Conservation (phyloP, 2,329 filamentous ascomycete species). For the Diplodia intermedia region DNA sequence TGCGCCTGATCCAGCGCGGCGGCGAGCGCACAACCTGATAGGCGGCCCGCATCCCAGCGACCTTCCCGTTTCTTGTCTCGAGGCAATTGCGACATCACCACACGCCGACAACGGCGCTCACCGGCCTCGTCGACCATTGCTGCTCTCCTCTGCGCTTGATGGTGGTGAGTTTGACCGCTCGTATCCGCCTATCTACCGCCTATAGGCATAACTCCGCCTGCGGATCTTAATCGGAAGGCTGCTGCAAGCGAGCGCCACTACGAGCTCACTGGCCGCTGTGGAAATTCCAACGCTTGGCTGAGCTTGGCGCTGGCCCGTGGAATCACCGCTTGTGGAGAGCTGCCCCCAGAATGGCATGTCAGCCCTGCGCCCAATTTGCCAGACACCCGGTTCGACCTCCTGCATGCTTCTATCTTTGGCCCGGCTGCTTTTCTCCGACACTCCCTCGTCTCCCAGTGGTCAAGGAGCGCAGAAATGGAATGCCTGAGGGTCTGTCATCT, state of each 20-base stretch:
- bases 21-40: slow-evolving; percentile 21
- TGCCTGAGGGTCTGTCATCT: background rate
- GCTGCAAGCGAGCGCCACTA: slow-evolving; percentile 22
- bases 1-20: slow-evolving; percentile 1
- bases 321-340: slow-evolving; percentile 1
- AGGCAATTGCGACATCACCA: slow-evolving; percentile 25
- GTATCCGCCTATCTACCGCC: slow-evolving; percentile 18
- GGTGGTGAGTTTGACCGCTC: background rate
- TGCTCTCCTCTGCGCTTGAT: background rate
- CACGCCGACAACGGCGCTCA: background rate
- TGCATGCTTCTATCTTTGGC: slow-evolving; percentile 7
- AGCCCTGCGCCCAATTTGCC: slow-evolving; percentile 10
- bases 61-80: slow-evolving; percentile 29
- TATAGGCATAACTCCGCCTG: slow-evolving; percentile 3
- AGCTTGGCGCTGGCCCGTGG: slow-evolving; percentile 19
- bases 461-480: background rate
- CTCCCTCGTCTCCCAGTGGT: background rate
- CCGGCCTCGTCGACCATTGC: background rate
- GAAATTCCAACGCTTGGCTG: slow-evolving; percentile 22
- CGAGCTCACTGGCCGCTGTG: slow-evolving; percentile 3
- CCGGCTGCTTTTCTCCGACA: background rate
- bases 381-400: background rate
- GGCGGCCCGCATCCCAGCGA: slow-evolving; percentile 20
- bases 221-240: slow-evolving; percentile 18
- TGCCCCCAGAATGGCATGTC: slow-evolving; percentile 16